A percentile compares a stretch with the other conserved stretches of the same genome.
These are phyloP conservation scores for Xylaria digitata DNA, from an alignment of 2,329 filamentous ascomycete species.

Conservation along the genomic window DNA sequence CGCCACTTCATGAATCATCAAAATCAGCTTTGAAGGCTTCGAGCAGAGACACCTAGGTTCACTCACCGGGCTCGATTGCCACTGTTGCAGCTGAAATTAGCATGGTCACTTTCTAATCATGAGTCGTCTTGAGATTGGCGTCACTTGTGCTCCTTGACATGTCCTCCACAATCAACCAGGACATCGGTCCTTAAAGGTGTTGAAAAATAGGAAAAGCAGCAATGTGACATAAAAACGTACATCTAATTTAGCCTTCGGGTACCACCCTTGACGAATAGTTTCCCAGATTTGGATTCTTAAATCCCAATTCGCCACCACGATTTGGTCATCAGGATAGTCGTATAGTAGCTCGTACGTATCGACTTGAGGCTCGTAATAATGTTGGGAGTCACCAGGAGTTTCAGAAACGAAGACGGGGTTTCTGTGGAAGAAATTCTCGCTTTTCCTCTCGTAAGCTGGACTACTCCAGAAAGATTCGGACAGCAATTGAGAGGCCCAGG, in stretches of 20 bases:
- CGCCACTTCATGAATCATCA: background rate
- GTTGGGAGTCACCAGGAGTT: no score
- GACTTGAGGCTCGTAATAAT: background rate
- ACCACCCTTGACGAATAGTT: background rate
- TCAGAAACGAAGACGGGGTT: background rate
- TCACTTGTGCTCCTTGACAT: background rate
- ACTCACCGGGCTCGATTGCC: background rate
- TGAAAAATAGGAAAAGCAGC: no score
- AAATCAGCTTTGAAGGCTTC: background rate
- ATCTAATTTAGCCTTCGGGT: no score
- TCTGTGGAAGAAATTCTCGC: slow-evolving; percentile 1
- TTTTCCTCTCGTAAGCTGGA: background rate
- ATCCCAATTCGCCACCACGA: background rate
- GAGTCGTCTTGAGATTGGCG: background rate
- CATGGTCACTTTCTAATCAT: background rate
- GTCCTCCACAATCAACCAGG: no score
- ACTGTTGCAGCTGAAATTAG: background rate
- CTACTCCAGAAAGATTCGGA: background rate
- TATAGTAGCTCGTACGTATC: no score
- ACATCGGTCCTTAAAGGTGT: no score
- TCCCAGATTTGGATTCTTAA: background rate
- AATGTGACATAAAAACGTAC: no score
- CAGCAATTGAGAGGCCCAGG: slow-evolving; percentile 9
- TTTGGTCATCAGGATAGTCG: background rate
- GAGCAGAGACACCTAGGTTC: background rate